A percentile compares a stretch with the other conserved stretches of the same genome.
Conservation (phyloP, 805 yeast species). For the Kazachstania psychrophila region DNA sequence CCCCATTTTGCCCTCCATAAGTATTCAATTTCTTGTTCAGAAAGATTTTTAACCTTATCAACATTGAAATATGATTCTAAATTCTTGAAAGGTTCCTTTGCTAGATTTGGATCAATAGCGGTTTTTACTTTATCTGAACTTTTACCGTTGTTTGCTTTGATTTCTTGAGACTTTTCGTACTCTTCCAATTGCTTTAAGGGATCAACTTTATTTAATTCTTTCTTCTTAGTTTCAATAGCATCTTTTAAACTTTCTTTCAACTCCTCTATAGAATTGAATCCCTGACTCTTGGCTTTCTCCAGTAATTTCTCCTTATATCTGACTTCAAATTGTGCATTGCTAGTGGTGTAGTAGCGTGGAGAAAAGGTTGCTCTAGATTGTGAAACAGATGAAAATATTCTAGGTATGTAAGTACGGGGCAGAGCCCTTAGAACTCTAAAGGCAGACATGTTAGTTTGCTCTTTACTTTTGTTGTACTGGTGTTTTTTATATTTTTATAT, state of each 20-base stretch:
- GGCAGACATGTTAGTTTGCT: too few relatives aligned
- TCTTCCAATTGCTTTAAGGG: slow-evolving; percentile 62
- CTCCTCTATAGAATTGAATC: slow-evolving; percentile 39
- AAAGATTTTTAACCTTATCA: slow-evolving; percentile 51
- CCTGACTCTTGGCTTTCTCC: slow-evolving; percentile 30
- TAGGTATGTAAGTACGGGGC: too few relatives aligned
- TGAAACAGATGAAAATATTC: too few relatives aligned
- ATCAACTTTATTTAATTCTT: slow-evolving; percentile 52
- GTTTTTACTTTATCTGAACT: slow-evolving; percentile 11
- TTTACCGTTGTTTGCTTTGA: slow-evolving; percentile 11
- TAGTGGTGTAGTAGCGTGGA: too few relatives aligned
- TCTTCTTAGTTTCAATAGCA: slow-evolving; percentile 46
- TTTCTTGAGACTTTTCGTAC: slow-evolving; percentile 35
- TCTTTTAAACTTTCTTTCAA: slow-evolving; percentile 54
- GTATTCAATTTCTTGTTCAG: slow-evolving; percentile 56
- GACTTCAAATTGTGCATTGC: too few relatives aligned
- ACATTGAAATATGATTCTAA: slow-evolving; percentile 62
- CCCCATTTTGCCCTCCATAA: slow-evolving; percentile 87
- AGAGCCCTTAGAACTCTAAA: too few relatives aligned
- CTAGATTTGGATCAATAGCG: slow-evolving; percentile 4
- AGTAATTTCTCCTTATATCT: slow-evolving; percentile 32
- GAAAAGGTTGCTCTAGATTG: too few relatives aligned
- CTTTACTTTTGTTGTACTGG: too few relatives aligned
- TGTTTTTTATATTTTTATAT: too few relatives aligned
- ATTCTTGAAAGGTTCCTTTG: slow-evolving; percentile 55